phyloP scores from a whole-genome alignment of 768 basidiomycete genomes.

The Pleurotus djamor region DNA sequence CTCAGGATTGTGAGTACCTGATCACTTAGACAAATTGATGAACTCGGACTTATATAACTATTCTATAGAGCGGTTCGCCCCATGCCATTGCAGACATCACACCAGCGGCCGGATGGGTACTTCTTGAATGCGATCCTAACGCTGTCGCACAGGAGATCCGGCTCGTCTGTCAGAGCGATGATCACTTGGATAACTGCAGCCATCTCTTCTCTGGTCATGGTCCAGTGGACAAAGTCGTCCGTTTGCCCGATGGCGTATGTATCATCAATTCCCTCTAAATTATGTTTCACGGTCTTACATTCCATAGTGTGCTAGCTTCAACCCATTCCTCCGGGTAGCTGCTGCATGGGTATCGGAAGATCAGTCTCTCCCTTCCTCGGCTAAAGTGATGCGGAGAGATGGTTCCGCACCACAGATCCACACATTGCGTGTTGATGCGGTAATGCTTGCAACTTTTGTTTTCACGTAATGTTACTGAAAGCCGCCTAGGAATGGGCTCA shows the following conservation, averaged over 20 bases:
- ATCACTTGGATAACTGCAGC: constrained; percentile 24
- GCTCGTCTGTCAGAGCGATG: background rate
- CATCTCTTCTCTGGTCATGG: constrained; percentile 35
- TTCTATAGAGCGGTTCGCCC: background rate
- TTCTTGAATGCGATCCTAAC: constrained; percentile 5
- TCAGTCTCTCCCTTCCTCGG: constrained; percentile 34
- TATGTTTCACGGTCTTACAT: background rate
- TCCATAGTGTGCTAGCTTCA: constrained; percentile 32
- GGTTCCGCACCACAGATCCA: constrained; percentile 23
- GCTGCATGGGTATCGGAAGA: constrained; percentile 37
- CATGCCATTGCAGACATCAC: constrained; percentile 4
- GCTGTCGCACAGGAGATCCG: background rate
- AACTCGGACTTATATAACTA: background rate
- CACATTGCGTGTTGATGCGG: constrained; percentile 27
- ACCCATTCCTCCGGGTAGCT: constrained; percentile 38
- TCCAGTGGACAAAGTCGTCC: constrained; percentile 46
- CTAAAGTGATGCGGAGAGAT: constrained; percentile 23
- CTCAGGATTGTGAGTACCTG: background rate
- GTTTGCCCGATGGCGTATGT: constrained; percentile 51
- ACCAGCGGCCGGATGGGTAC: constrained; percentile 2
- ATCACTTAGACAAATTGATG: background rate
- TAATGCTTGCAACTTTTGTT: background rate
- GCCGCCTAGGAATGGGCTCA: constrained; percentile 21
- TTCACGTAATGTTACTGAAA: background rate
- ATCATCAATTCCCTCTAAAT: constrained; percentile 8